Percentiles rank a stretch among this genome's conserved stretches.
phyloP scores from a whole-genome alignment of 805 yeast genomes.

The Wickerhamiella hasegawae region DNA sequence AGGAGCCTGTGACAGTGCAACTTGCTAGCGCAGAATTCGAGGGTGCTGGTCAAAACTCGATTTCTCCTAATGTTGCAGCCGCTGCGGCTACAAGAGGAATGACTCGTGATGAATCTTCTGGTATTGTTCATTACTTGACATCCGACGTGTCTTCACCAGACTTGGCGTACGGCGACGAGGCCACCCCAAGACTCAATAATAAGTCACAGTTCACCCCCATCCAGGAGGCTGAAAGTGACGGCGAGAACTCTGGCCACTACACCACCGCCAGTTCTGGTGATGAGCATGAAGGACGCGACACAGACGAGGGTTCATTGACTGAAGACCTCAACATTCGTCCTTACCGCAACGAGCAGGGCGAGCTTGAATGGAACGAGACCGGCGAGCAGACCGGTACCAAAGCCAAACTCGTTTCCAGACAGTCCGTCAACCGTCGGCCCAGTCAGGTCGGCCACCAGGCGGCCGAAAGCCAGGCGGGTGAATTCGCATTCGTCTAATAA shows the following conservation, averaged over 20 bases:
- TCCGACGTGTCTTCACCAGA: slow-evolving; percentile 19
- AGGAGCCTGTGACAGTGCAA: slow-evolving; percentile 63
- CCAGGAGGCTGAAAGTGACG: too few species aligned
- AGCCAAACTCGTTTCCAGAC: slow-evolving; percentile 6
- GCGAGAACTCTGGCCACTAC: too few species aligned
- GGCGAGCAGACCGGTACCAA: slow-evolving; percentile 3
- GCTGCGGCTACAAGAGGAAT: slow-evolving; percentile 1
- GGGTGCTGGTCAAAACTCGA: too few species aligned
- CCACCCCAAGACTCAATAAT: too few species aligned
- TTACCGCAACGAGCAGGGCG: slow-evolving; percentile 21
- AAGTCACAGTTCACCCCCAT: too few species aligned
- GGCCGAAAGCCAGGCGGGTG: slow-evolving; percentile 16
- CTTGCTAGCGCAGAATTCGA: slow-evolving; percentile 34
- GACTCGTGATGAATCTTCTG: slow-evolving; percentile 21
- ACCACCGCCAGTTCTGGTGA: not conserved
- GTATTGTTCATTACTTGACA: slow-evolving; percentile 19
- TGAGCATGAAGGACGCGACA: not conserved
- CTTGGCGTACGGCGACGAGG: too few species aligned
- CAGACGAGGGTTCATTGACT: not conserved
- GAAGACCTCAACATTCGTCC: slow-evolving; percentile 15
- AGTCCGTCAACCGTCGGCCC: slow-evolving; percentile 17
- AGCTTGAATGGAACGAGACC: slow-evolving; percentile 17
- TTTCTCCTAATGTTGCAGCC: not conserved
- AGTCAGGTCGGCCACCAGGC: slow-evolving; percentile 19
- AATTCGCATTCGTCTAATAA: slow-evolving; percentile 20